These are phyloP conservation scores for Seminavis robusta DNA, from an alignment of 108 stramenopile genomes.

Conservation along the genomic window DNA sequence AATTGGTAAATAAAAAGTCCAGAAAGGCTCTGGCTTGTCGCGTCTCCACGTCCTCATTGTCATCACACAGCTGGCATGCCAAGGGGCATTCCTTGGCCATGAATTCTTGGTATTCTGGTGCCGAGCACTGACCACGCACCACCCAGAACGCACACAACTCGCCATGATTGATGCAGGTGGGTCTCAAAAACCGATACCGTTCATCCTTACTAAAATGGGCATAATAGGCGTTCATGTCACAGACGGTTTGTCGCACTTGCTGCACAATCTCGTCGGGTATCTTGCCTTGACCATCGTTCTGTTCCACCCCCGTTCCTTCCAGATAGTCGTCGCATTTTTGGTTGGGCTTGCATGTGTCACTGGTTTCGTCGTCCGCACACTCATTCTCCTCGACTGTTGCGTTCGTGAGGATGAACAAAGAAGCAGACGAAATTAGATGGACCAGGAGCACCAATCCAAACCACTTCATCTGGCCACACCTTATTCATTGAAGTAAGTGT, in stretches of 20 bases:
- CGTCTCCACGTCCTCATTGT: background rate
- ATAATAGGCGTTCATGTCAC: slow-evolving; percentile 3
- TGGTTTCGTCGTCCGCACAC: too few relatives aligned
- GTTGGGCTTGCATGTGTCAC: too few relatives aligned
- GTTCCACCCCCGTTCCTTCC: background rate
- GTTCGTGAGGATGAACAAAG: too few relatives aligned
- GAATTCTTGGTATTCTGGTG: background rate
- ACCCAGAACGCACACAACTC: background rate
- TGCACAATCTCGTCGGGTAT: background rate
- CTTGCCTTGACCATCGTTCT: background rate
- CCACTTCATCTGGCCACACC: too few relatives aligned
- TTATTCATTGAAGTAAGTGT: too few relatives aligned
- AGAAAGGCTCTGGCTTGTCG: background rate
- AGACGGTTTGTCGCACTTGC: background rate
- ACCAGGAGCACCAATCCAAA: too few relatives aligned
- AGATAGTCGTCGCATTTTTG: too few relatives aligned
- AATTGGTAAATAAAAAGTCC: background rate
- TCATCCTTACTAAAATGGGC: background rate
- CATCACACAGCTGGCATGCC: background rate
- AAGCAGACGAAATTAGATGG: too few relatives aligned
- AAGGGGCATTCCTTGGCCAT: background rate
- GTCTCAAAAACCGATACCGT: background rate
- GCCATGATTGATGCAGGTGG: background rate
- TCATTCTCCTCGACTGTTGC: too few relatives aligned
- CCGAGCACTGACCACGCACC: background rate